Evolutionary conservation across 78 protist species (phyloP).

Genomic region (Bigelowiella natans): DNA sequence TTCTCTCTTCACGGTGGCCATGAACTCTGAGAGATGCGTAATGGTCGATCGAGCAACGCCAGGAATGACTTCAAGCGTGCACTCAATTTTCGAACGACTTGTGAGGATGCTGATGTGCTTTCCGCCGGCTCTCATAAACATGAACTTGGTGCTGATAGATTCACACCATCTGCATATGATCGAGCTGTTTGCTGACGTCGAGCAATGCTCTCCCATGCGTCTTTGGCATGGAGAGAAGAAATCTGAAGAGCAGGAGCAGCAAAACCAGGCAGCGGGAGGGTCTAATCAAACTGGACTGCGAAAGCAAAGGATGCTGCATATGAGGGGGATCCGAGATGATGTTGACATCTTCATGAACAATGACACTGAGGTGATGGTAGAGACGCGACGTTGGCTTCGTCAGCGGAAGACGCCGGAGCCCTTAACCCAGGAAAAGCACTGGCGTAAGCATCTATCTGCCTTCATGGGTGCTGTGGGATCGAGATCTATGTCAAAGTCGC

Average conservation of each 20-base stretch:
- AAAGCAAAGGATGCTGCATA: not conserved
- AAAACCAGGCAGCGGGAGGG: not conserved
- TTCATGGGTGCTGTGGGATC: not conserved
- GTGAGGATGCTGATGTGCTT: conserved; percentile 11
- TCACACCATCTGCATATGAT: not conserved
- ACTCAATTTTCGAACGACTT: not conserved
- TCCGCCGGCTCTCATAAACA: not conserved
- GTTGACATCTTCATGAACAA: not conserved
- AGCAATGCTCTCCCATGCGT: not conserved
- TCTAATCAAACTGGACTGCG: not conserved
- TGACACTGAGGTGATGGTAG: not conserved
- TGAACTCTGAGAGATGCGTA: not conserved
- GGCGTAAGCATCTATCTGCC: not conserved
- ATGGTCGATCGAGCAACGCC: not conserved
- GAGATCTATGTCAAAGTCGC: not conserved
- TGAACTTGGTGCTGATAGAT: not conserved
- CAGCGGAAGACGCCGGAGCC: not conserved
- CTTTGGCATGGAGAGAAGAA: not conserved
- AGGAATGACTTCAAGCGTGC: not conserved
- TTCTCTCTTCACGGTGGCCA: not conserved
- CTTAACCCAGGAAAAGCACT: not conserved
- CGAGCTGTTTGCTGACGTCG: not conserved
- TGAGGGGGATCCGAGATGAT: not conserved
- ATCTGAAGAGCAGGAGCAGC: not conserved
- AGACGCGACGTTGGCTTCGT: not conserved